Base-by-base conservation (phyloP, 345 rosid species). In the Punica granatum region DNA sequence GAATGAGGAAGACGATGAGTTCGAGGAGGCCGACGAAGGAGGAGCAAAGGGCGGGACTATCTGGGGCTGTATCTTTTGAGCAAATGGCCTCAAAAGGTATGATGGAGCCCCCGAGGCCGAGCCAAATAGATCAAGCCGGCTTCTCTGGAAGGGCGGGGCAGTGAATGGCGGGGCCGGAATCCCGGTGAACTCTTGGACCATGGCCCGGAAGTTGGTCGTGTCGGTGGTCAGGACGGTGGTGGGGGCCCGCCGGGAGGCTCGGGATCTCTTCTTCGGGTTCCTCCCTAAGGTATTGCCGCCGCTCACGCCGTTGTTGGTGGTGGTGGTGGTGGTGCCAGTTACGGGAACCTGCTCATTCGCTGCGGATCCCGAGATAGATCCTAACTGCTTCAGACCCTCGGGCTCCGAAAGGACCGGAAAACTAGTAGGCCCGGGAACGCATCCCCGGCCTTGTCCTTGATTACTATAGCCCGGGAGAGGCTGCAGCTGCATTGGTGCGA, bases 111-210 rank as follows among this genome's bases (percentile, higher is more conserved):
- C 71, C 28, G 80, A 36, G 11, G 51, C 51, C 6, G 67, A 58
- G 64, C 91, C 87, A n/a, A 88, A 85, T 46, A 90, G 84, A 67
- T 86, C 92, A 71, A 90, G 82, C 43, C 98, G 80, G 72, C 79
- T 81, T 51, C 80, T 81, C 61, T 83, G 84, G 65, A 83, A 89
- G 49, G 80, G 77, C 34, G 89, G 85, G 64, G 79, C 79, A 3
- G 92, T 70, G 61, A 87, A 87, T 34, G 98, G 98, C 12, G 96
- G 93, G 46, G 92, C 79, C 46, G 98, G 98, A 63, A 93, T 93
- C 14, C 97, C 98, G 18, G 98, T 93, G 73, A 93, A 93, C 56
- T 93, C 98, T 70, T 93, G 98, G 70, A 93, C 98, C 97, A 93
- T 93, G 60, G 96, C 96, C 75, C 96, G 80, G 85, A 93, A 93